Percentiles rank a stretch among this genome's conserved stretches.
Evolutionary conservation across 257 asterid genomes (phyloP).

Genomic region (Haberlea rhodopensis): DNA sequence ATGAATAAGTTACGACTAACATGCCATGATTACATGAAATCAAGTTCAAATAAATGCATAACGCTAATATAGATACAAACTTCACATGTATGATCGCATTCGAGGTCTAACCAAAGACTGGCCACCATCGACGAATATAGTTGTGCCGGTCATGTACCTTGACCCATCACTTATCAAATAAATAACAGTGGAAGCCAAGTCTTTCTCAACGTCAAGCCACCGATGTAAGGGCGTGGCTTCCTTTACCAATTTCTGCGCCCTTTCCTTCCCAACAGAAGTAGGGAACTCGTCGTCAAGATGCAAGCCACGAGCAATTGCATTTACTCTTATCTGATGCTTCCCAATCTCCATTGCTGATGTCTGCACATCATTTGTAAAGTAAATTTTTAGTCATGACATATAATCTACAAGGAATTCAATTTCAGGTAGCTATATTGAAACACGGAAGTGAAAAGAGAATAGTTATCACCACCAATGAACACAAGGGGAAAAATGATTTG

Average conservation of each 20-base stretch:
- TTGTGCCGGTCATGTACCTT: constrained; percentile 89
- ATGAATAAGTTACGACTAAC: neutral
- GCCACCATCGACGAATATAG: constrained; percentile 82
- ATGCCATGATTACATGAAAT: constrained; percentile 5
- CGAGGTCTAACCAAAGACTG: constrained; percentile 91
- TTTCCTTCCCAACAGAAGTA: constrained; percentile 65
- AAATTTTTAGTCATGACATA: neutral
- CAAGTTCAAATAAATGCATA: neutral
- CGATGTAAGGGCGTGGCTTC: constrained; percentile 76
- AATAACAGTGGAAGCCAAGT: constrained; percentile 78
- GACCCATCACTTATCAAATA: constrained; percentile 84
- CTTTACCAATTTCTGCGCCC: constrained; percentile 72
- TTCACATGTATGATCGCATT: constrained; percentile 79
- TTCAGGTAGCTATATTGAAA: neutral
- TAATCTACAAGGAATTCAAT: neutral
- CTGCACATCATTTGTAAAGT: constrained; percentile 33
- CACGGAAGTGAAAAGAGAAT: neutral
- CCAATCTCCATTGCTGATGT: constrained; percentile 77
- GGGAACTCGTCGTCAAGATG: constrained; percentile 84
- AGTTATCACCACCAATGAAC: neutral
- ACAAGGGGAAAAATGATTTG: neutral
- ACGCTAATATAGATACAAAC: neutral
- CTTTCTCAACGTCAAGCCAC: constrained; percentile 80
- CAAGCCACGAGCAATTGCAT: constrained; percentile 83
- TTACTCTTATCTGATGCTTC: constrained; percentile 77